Evolutionary conservation across 192 early-diverging fungal genomes (phyloP), one percentile per base, ranked within the genome.

Genomic region (Linnemannia elongata): DNA sequence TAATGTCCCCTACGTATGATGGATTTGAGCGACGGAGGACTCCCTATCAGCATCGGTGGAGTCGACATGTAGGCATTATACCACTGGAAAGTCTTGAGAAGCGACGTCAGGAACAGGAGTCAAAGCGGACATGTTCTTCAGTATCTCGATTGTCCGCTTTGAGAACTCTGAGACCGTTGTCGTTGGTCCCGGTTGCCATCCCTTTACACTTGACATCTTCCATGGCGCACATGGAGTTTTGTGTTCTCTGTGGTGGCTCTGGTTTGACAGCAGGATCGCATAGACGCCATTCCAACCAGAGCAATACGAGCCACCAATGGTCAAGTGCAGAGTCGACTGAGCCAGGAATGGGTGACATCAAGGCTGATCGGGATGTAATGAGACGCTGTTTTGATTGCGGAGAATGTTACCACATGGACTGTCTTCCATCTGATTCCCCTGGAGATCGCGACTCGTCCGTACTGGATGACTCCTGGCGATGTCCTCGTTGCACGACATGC

Each of bases 321-420:
- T 41, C 35, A 41, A 36, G 54, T 24, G 44, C 55, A 1, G 54
- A 30, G 15, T 44, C 17, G 18, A 35, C 54, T 13, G 47, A 13
- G 45, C 52, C 49, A 75, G 27, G 10, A 15, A 8, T 33, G n/a
- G 27, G 30, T 24, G 60, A 33, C 33, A 33, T 36, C 33, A 52
- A 55, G 74, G 13, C 1, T 8, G 24, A 38, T 69, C 79, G 54
- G 27, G 72, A 68, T 36, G 41, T 44, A 2, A 69, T 92, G 72
- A 54, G 69, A 18, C 44, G 76, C 27, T 93, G 93, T 57, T 20
- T 63, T 45, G 87, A 82, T 15, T 94, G 93, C 68, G 89, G 87
- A 20, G 91, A 92, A 45, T n/a, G 33, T 12, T 92, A 89, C 74
- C 93, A 93, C 71, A 54, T 45, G 5, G 87, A 88, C 27, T 94